Conservation (phyloP, 1,284 basidiomycete species). For the Rhodofomes roseus region DNA sequence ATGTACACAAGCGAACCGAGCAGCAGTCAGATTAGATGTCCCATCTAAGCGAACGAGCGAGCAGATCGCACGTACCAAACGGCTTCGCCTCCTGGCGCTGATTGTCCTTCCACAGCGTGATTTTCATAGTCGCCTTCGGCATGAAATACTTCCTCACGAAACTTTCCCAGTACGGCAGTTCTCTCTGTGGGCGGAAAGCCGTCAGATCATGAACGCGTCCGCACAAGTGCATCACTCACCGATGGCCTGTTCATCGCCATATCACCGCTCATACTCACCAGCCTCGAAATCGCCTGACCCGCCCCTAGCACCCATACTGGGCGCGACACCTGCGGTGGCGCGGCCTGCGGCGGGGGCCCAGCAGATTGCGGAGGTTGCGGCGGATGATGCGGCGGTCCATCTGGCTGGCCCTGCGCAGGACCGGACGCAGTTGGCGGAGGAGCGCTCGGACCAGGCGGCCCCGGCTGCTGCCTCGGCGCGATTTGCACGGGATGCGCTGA, state of each 20-base stretch:
- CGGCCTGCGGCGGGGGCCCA: not conserved
- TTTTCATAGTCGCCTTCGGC: constrained; percentile 60
- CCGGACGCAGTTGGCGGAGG: constrained; percentile 24
- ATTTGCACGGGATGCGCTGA: constrained; percentile 16
- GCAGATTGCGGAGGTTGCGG: not conserved
- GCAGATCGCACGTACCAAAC: constrained; percentile 52
- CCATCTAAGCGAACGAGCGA: not conserved
- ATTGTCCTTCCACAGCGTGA: constrained; percentile 80
- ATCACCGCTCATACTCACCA: constrained; percentile 61
- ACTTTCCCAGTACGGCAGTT: constrained; percentile 59
- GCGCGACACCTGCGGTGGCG: not conserved
- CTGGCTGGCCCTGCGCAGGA: constrained; percentile 14
- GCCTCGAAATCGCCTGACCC: constrained; percentile 56
- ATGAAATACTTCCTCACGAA: constrained; percentile 65
- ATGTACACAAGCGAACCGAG: not conserved
- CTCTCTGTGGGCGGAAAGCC: constrained; percentile 35
- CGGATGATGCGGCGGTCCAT: not conserved
- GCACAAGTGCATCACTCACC: not conserved
- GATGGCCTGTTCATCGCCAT: not conserved
- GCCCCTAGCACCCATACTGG: constrained; percentile 33
- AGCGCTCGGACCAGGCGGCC: constrained; percentile 1
- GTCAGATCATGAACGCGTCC: not conserved
- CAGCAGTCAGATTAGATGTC: not conserved
- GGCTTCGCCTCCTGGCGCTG: constrained; percentile 71
- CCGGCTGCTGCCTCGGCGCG: constrained; percentile 17